Evolutionary conservation across 768 basidiomycete genomes (phyloP), one percentile per base, ranked within the genome.

Genomic region (Trametes cubensis): DNA sequence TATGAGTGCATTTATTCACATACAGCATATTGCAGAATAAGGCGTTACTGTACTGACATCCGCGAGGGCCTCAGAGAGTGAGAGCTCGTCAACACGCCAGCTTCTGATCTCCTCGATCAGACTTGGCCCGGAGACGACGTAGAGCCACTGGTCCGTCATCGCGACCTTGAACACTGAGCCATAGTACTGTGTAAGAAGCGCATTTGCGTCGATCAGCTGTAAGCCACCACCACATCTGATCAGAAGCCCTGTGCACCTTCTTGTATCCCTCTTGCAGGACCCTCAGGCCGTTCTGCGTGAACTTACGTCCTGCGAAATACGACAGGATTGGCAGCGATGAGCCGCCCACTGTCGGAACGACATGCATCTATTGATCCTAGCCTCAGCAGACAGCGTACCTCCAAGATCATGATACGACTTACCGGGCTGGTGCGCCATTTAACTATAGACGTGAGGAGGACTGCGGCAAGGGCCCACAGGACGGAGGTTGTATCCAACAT

Each of bases 61-160:
- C 48, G 70, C 62, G 42, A 77, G 72, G 4, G 76, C 77, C 23
- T 77, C 75, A 59, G 69, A 61, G 53, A 79, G 74, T 40, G 81
- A 82, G 4, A 83, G 71, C 28, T 75, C 74, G n/a, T 80, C 73
- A 48, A 82, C 81, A 6, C 77, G 73, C n/a, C 79, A 77, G 60
- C 71, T 78, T 23, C 81, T 76, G 18, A 87, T 68, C 45, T 86
- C 85, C 8, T 85, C 79, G 11, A 85, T 69, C 44, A 79, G 71
- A 20, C 78, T 60, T 0, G 73, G 69, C 1, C 81, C 78, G 25
- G 74, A 75, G n/a, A 80, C 69, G 4, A 85, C 70, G 20, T 83
- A 73, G 8, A 78, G 60, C 83, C 84, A 85, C 51, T 75, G 71
- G 40, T 79, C 72, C 42, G 80, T 66, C 52, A 72, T 71, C 0